Percentiles rank a stretch among this genome's conserved stretches.
Evolutionary conservation across 2,329 filamentous ascomycete species (phyloP).

Genomic region (Epicoccum sorghinum): DNA sequence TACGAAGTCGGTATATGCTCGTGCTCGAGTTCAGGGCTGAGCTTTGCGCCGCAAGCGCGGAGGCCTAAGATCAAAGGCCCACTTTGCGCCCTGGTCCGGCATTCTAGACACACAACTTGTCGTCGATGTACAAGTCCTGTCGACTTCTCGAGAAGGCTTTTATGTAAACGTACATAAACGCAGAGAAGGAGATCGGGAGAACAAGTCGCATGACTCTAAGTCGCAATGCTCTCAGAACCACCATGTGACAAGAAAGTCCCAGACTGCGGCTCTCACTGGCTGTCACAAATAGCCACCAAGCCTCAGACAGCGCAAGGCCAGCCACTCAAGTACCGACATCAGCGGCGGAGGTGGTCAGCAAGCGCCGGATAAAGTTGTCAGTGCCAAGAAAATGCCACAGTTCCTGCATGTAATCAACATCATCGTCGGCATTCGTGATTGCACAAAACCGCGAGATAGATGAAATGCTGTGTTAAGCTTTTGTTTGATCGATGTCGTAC

Average conservation of each 20-base stretch:
- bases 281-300: conserved; percentile 8
- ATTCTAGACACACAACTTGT: neutral
- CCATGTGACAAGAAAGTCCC: neutral
- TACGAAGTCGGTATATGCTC: conserved; percentile 4
- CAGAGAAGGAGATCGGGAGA: neutral
- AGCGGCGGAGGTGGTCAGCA: conserved; percentile 13
- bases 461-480: neutral
- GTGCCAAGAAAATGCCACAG: conserved; percentile 6
- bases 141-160: too few relatives aligned
- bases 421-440: neutral
- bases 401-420: conserved; percentile 10
- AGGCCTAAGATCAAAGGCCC: neutral
- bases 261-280: neutral
- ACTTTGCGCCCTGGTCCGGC: neutral
- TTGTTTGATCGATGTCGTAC: neutral
- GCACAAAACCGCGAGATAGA: neutral
- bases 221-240: neutral
- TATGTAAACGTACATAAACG: neutral
- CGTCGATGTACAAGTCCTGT: neutral
- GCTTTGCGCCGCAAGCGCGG: conserved; percentile 1
- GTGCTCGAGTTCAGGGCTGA: conserved; percentile 8
- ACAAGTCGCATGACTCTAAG: neutral
- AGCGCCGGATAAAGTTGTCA: conserved; percentile 2
- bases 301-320: neutral
- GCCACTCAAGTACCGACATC: neutral